A percentile compares a stretch with the other conserved stretches of the same genome.
phyloP scores from a whole-genome alignment of 1,284 basidiomycete genomes.

The Microbotryum lychnidis-dioicae region DNA sequence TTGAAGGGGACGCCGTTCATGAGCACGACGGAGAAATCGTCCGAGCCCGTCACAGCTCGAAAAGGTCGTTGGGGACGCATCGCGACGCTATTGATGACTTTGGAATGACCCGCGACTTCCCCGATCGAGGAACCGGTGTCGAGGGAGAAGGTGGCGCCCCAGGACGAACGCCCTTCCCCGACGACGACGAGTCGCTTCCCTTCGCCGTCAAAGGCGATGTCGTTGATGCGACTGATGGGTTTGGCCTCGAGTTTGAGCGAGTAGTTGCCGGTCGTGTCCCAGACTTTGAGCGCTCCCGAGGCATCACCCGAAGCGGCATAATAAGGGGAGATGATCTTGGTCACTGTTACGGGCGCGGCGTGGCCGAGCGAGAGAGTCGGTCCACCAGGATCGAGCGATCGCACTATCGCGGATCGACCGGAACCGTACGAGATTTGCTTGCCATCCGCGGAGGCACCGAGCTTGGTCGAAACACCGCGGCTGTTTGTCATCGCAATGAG shows the following conservation, averaged over 20 bases:
- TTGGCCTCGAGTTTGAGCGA: constrained; percentile 77
- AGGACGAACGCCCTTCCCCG: constrained; percentile 73
- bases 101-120: constrained; percentile 88
- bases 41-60: constrained; percentile 63
- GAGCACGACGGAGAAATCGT: constrained; percentile 74
- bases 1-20: constrained; percentile 75
- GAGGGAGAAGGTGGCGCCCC: constrained; percentile 72
- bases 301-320: constrained; percentile 67
- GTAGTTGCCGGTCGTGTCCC: constrained; percentile 87
- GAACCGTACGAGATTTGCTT: constrained; percentile 22
- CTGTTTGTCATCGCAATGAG: not conserved
- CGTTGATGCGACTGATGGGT: constrained; percentile 74
- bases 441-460: constrained; percentile 20
- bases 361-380: constrained; percentile 9
- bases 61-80: constrained; percentile 84
- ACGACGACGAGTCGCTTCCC: constrained; percentile 91
- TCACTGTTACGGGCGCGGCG: constrained; percentile 13
- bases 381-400: constrained; percentile 6
- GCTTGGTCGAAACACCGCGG: constrained; percentile 23
- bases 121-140: constrained; percentile 73
- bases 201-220: constrained; percentile 93
- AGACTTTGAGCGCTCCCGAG: constrained; percentile 57
- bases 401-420: constrained; percentile 19
- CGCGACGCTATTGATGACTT: constrained; percentile 87
- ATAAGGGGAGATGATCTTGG: constrained; percentile 15